These are phyloP conservation scores for Tulasnella sp. DNA, from an alignment of 768 basidiomycete species.

Conservation along the genomic window DNA sequence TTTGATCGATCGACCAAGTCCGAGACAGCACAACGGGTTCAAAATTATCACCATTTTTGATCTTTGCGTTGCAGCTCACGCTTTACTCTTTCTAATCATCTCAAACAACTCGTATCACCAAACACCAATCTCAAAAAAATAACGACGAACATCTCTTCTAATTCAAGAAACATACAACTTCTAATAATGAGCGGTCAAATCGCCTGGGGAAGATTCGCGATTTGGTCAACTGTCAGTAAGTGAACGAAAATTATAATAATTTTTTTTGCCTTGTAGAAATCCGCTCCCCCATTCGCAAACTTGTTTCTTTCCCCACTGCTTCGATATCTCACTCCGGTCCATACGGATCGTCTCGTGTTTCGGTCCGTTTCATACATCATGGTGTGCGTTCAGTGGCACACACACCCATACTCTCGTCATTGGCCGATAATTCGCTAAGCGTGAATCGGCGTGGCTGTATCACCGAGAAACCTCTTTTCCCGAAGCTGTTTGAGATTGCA, in stretches of 20 bases:
- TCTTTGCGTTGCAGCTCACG: not conserved
- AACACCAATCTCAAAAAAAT: too few species aligned
- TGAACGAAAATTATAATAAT: not conserved
- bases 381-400: too few species aligned
- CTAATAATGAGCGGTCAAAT: not conserved
- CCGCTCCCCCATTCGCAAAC: not conserved
- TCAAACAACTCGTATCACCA: too few species aligned
- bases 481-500: too few species aligned
- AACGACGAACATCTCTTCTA: not conserved
- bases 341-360: not conserved
- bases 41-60: not conserved
- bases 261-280: too few species aligned
- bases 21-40: not conserved
- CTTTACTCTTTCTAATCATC: too few species aligned
- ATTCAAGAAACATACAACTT: not conserved
- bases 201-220: not conserved
- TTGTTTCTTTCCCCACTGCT: not conserved
- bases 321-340: not conserved
- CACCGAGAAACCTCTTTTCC: too few species aligned
- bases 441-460: too few species aligned
- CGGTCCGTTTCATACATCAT: too few species aligned
- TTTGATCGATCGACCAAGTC: not conserved
- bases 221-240: not conserved
- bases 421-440: too few species aligned
- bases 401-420: too few species aligned